Evolutionary conservation across 2,329 filamentous ascomycete species (phyloP), one percentile per base, ranked within the genome.

Genomic region (Gnomoniopsis smithogilvyi): DNA sequence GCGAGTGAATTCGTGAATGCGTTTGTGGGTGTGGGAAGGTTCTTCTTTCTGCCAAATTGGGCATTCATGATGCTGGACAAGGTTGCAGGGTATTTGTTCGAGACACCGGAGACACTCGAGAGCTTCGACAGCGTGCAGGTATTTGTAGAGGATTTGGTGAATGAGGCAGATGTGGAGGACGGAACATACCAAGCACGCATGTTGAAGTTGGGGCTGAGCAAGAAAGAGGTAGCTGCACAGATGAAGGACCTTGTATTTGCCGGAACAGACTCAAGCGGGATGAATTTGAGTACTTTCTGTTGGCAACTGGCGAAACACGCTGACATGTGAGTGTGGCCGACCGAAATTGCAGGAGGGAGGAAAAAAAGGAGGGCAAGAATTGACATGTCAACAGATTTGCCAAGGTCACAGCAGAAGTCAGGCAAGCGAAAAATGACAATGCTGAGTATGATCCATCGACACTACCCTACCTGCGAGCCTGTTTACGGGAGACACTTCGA

Each of bases 161-260:
- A 70, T 7, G 66, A 67, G 17, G 70, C 72, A 8, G 58, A 62
- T 7, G 65, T 67, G 24, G 70, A 70, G 8, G 72, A 74, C 46
- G 69, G 68, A 6, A 81, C 73, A 6, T 84, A 81, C 61, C 79
- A 80, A 38, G 75, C 74, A 3, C 73, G 80, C 4, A 67, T 84
- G 38, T 66, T 81, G 21, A 72, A 73, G 46, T 69, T 73, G 8
- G 76, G 77, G 0, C 67, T 83, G 30, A 72, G 72, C 3, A 65
- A 66, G 11, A 64, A 70, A 4, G 80, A 84, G 64, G 73, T 78
- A 7, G 74, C 72, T 46, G 75, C 78, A 1, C 80, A 84, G 63
- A 76, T 78, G 62, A 81, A 83, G 63, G 82, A 83, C 63, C 66
- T 84, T 3, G 75, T 80, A 26, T 84, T 83, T 66, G 81, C 81